A percentile compares a stretch with the other conserved stretches of the same genome.
Evolutionary conservation across 176 grass and related monocot genomes (phyloP).

Genomic region (bread wheat (Triticum aestivum)): DNA sequence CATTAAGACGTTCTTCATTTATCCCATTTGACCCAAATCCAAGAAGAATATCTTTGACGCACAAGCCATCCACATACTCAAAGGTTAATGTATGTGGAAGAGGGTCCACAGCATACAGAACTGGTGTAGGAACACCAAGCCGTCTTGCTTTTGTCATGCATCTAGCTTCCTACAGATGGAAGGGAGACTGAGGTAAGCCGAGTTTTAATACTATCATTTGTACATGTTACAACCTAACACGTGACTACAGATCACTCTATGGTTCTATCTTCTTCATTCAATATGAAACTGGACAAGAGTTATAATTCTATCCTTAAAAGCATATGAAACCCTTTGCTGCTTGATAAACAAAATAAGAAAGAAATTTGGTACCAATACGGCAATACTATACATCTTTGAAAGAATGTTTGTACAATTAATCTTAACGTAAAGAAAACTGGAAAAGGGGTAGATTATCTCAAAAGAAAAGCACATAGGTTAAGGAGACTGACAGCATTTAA

Average conservation of each 20-base stretch:
- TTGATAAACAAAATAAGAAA: not conserved
- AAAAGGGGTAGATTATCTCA: not conserved
- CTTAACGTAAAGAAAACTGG: not conserved
- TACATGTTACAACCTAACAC: conserved; percentile 5
- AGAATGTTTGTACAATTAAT: not conserved
- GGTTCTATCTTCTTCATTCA: not conserved
- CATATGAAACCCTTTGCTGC: not conserved
- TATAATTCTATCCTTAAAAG: not conserved
- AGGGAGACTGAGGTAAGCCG: conserved; percentile 7
- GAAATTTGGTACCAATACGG: not conserved
- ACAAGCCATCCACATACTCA: conserved; percentile 79
- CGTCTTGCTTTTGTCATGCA: conserved; percentile 96
- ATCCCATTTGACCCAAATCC: conserved; percentile 77
- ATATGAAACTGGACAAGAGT: not conserved
- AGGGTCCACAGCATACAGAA: conserved; percentile 81
- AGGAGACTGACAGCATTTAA: conserved; percentile 69
- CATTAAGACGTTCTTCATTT: conserved; percentile 56
- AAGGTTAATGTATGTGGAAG: conserved; percentile 79
- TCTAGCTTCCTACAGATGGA: conserved; percentile 68
- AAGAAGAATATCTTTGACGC: conserved; percentile 85
- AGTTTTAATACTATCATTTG: not conserved
- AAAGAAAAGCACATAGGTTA: conserved; percentile 3
- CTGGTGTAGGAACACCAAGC: conserved; percentile 88
- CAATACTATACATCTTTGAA: not conserved
- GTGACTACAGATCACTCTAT: conserved; percentile 16